Evolutionary conservation across 2,329 filamentous ascomycete species (phyloP), one percentile per base, ranked within the genome.

Genomic region (Aureobasidium vineae): DNA sequence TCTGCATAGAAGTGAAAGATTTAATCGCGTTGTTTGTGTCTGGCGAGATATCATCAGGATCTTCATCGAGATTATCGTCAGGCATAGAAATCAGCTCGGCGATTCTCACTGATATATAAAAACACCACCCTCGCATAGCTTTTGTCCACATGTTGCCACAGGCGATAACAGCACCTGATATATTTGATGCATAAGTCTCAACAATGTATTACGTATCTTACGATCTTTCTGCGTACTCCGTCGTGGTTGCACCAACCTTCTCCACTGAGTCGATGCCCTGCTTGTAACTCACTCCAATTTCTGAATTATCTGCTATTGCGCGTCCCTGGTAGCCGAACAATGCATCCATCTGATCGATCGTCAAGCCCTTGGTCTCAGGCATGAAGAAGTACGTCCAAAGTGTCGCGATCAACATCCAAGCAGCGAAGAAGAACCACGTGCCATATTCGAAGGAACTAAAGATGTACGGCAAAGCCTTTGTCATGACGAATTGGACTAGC

Each of bases 391-490:
- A 79, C 0, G 77, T 75, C 67, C 76, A 80, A 13, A 76, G 66
- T 23, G 72, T 75, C 8, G 77, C 77, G 21, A 73, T 70, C 26
- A 79, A 66, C 63, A 79, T 70, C 67, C 72, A 73, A 3, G 69
- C 73, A 2, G 77, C 79, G 64, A 79, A 80, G 72, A 81, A 79
- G 56, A 80, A 73, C 65, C 77, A 79, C 0, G 75, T 75, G 1
- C 77, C 77, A 67, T 74, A 79, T 21, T 72, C 73, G 69, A 79
- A 77, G 23, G 72, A 73, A 1, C 72, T 74, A 63, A 77, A 79
- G 72, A 80, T 80, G 33, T 72, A 72, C 1, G 79, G 79, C 13
- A 80, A 67, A 0, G 77, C 74, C 45, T 79, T 78, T 1, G 78
- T 79, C 5, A 79, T 74, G 6, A 77, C 71, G 59, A 76, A 77